phyloP scores from a whole-genome alignment of 192 early-diverging fungal genomes.

The Podila clonocystis region DNA sequence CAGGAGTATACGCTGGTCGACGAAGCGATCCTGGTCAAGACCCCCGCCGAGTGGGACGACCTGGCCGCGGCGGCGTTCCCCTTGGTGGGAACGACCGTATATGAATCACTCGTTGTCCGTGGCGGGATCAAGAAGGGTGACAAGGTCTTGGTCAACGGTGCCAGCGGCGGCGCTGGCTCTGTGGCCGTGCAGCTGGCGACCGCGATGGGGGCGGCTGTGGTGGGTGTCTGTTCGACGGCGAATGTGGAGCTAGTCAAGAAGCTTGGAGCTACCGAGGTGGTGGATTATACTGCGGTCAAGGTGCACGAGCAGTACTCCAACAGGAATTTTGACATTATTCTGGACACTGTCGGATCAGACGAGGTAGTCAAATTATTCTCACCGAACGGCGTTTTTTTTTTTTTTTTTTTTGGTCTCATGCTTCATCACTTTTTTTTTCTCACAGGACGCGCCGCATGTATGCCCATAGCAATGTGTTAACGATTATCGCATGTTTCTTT shows the following conservation, averaged over 20 bases:
- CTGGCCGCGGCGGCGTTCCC: slow-evolving; percentile 38
- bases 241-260: slow-evolving; percentile 55
- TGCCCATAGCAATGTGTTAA: background rate
- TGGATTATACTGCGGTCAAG: slow-evolving; percentile 61
- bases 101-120: slow-evolving; percentile 11
- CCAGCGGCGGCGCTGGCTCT: slow-evolving; percentile 57
- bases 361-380: slow-evolving; percentile 14
- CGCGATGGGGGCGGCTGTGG: slow-evolving; percentile 56
- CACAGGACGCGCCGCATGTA: no score
- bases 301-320: slow-evolving; percentile 10
- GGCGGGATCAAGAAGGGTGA: slow-evolving; percentile 38
- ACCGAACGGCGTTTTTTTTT: no score
- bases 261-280: slow-evolving; percentile 57
- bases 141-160: slow-evolving; percentile 60
- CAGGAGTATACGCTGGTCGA: slow-evolving; percentile 30
- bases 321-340: slow-evolving; percentile 47
- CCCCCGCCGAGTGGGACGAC: slow-evolving; percentile 21
- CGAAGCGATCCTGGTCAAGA: slow-evolving; percentile 18
- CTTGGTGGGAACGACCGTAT: slow-evolving; percentile 34
- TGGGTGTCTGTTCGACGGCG: slow-evolving; percentile 56
- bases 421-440: no score
- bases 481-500: background rate
- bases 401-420: no score
- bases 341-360: slow-evolving; percentile 55
- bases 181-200: slow-evolving; percentile 61